These are phyloP conservation scores for Liriodendron chinense DNA, from an alignment of 164 flowering plant genomes.

Conservation along the genomic window DNA sequence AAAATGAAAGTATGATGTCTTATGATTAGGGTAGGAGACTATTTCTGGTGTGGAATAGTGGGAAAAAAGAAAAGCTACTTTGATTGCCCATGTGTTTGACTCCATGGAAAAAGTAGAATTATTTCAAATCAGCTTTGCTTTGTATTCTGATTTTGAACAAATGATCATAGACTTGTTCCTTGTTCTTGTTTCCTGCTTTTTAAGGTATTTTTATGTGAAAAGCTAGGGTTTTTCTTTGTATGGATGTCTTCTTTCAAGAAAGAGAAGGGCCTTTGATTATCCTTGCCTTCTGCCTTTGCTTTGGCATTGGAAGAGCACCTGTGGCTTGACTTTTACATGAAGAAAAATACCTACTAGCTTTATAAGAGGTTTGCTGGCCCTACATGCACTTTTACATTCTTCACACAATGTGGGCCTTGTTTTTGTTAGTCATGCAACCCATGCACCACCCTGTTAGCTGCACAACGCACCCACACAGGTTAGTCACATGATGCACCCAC, in stretches of 20 bases:
- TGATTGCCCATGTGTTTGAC: constrained; percentile 19
- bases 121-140: constrained; percentile 7
- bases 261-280: neutral
- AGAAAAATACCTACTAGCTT: too few species aligned
- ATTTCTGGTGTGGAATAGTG: constrained; percentile 8
- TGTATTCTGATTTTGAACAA: constrained; percentile 1
- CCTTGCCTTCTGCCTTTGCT: neutral
- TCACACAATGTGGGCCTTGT: too few species aligned
- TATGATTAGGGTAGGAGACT: constrained; percentile 34
- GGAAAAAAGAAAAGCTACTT: neutral
- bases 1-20: constrained; percentile 20
- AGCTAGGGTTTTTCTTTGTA: constrained; percentile 5
- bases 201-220: neutral
- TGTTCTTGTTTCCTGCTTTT: constrained; percentile 14
- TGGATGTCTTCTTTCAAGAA: constrained; percentile 7
- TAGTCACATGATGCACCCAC: too few species aligned
- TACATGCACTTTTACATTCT: too few species aligned
- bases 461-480: too few species aligned
- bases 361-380: too few species aligned
- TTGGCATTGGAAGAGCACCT: neutral
- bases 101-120: constrained; percentile 10
- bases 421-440: too few species aligned
- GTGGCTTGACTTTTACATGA: too few species aligned
- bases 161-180: constrained; percentile 11
- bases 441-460: too few species aligned